phyloP scores from a whole-genome alignment of 495 filamentous ascomycete genomes.

The Penicillium macrosclerotiorum region DNA sequence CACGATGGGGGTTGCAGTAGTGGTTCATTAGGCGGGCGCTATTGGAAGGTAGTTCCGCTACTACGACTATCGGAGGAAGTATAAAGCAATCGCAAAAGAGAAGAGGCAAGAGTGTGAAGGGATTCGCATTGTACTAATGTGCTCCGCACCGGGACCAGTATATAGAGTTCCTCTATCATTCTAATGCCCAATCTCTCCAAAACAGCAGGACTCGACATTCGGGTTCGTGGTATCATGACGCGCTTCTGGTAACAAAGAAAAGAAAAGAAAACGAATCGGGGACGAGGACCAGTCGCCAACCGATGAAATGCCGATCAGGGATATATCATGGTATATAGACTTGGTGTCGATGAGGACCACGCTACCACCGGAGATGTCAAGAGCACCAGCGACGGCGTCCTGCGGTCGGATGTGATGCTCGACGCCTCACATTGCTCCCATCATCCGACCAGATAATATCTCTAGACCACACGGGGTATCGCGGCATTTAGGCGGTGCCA shows the following conservation, averaged over 20 bases:
- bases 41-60: no score
- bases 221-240: constrained; percentile 43
- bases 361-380: no score
- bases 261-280: no score
- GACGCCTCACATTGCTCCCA: no score
- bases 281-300: no score
- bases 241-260: constrained; percentile 24
- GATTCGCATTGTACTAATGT: constrained; percentile 12
- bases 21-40: not conserved
- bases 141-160: constrained; percentile 9
- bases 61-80: not conserved
- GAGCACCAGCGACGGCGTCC: no score
- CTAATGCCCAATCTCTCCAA: constrained; percentile 20
- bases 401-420: no score
- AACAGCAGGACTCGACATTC: constrained; percentile 22
- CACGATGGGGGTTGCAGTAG: not conserved
- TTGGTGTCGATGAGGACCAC: no score
- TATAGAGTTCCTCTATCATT: constrained; percentile 19
- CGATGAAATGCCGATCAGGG: no score
- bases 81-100: not conserved
- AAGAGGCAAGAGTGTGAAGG: constrained; percentile 11
- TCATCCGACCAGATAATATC: no score
- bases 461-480: no score
- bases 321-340: no score
- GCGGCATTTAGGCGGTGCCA: constrained; percentile 21